Conservation (phyloP, 108 stramenopile genomes). For the Nannochloropsis salina region DNA sequence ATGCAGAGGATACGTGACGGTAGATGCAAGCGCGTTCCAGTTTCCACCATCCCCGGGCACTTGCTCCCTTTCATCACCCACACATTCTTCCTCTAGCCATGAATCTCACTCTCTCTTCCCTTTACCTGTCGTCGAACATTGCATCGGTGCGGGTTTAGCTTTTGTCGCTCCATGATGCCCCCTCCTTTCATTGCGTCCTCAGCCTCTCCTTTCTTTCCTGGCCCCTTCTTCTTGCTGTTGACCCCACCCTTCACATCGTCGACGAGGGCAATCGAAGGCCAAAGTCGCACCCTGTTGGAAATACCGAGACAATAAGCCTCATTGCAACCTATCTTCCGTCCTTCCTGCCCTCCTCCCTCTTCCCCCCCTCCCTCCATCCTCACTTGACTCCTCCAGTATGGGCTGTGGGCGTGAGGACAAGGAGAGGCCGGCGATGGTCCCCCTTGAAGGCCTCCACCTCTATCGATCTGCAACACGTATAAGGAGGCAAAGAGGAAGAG, state of each 20-base stretch:
- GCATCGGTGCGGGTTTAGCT: background rate
- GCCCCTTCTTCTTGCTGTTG: background rate
- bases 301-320: background rate
- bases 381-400: constrained; percentile 15
- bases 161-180: background rate
- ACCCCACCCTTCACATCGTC: background rate
- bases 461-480: background rate
- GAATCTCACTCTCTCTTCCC: background rate
- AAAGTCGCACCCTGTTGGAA: background rate
- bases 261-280: background rate
- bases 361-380: background rate
- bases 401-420: background rate
- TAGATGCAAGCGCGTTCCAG: background rate
- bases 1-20: no score
- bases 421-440: background rate
- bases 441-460: constrained; percentile 14
- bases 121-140: background rate
- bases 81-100: background rate
- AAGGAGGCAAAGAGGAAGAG: background rate
- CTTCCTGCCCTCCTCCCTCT: background rate
- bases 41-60: background rate
- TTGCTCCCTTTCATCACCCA: background rate
- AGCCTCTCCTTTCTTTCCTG: background rate
- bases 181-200: background rate
- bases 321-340: background rate